phyloP scores from a whole-genome alignment of 371 early-diverging fungal species.

The Nematocida minor region DNA sequence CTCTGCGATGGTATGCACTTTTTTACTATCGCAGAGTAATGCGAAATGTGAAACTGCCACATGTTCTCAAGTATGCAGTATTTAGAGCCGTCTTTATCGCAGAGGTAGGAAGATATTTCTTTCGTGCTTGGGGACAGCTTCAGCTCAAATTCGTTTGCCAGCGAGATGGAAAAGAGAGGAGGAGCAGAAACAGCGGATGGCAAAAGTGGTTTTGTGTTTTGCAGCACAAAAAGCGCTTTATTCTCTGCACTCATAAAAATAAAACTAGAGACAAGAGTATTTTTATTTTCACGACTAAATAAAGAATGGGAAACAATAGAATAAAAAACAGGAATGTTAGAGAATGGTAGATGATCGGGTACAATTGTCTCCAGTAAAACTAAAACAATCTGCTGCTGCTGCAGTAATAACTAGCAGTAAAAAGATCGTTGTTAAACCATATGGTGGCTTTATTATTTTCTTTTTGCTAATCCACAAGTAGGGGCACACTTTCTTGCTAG shows the following conservation, averaged over 20 bases:
- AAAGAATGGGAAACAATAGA: too few species aligned
- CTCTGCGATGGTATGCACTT: not conserved
- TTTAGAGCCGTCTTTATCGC: not conserved
- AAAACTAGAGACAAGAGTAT: not conserved
- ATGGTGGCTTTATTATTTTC: too few species aligned
- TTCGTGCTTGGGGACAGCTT: constrained; percentile 2
- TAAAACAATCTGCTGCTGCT: too few species aligned
- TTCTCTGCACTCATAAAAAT: not conserved
- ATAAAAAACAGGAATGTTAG: too few species aligned
- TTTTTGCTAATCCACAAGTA: too few species aligned
- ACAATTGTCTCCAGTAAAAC: too few species aligned
- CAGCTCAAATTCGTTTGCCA: not conserved
- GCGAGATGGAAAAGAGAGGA: not conserved
- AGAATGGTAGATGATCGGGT: too few species aligned
- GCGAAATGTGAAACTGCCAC: not conserved
- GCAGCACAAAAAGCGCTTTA: not conserved
- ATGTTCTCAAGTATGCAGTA: not conserved
- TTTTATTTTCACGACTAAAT: too few species aligned
- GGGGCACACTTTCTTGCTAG: too few species aligned
- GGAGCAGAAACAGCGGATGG: not conserved
- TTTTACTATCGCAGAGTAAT: not conserved
- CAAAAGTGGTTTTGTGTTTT: not conserved
- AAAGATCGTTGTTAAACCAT: too few species aligned
- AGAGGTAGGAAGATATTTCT: not conserved
- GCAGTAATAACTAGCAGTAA: too few species aligned